Conservation (phyloP, 2,329 filamentous ascomycete genomes). For the Pseudocercospora fijiensis region DNA sequence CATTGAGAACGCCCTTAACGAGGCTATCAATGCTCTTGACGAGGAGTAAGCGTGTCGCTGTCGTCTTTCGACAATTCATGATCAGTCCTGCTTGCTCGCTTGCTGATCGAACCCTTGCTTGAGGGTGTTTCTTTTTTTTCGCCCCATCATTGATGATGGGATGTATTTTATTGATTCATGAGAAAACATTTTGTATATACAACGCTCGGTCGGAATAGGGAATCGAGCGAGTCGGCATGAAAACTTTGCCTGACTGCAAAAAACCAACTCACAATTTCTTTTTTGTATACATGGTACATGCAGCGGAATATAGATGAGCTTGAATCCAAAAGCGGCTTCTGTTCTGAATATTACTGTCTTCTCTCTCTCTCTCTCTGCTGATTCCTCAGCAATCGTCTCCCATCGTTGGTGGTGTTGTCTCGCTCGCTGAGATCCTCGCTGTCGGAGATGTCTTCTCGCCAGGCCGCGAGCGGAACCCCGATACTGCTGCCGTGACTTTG, state of each 20-base stretch:
- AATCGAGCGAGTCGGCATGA: neutral
- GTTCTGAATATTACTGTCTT: neutral
- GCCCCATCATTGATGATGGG: neutral
- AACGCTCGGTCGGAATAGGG: neutral
- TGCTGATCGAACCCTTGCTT: neutral
- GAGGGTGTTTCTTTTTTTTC: neutral
- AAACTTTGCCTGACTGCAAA: neutral
- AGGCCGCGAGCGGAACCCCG: no score
- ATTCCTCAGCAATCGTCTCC: no score
- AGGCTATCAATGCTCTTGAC: constrained; percentile 12
- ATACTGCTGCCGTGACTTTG: no score
- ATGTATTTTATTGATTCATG: neutral
- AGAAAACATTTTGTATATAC: neutral
- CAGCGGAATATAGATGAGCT: neutral
- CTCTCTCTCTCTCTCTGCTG: neutral
- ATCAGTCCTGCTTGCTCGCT: neutral
- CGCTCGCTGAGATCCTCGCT: no score
- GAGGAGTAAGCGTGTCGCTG: constrained; percentile 1
- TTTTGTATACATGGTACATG: neutral
- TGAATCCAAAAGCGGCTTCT: neutral
- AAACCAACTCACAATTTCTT: no score
- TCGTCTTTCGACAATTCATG: neutral
- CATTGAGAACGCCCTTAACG: constrained; percentile 22
- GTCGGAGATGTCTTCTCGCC: no score
- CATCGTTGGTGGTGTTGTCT: no score